Base-by-base conservation (phyloP, 306 rosid species). In the Cicer yamashitae region DNA sequence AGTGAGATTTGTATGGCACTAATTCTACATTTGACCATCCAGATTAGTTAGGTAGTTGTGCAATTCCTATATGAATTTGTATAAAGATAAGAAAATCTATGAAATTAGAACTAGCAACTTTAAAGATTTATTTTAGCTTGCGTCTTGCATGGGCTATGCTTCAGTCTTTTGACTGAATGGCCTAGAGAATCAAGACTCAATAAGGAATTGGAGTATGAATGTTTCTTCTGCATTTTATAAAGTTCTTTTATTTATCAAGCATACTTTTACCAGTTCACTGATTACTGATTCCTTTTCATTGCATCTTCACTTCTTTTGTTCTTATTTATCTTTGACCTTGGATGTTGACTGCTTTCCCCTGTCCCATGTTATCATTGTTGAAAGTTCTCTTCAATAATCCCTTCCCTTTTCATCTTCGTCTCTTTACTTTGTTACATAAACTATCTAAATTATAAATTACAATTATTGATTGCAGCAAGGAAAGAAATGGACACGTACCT, bases 401-500 rank as follows among this genome's bases (percentile, higher is more conserved):
- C 38, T 83, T 61, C 46, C 18, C 10, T 76, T 48, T 67, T 51
- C 50, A 37, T 66, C 79, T 76, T 50, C 51, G 65, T 39, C 43
- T 65, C 9, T 6, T 59, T 17, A 53, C 44, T 69, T 60, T 41
- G 43, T 67, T 52, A 70, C 44, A 39, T 66, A 48, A 39, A 8
- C 25, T 43, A 34, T 17, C 67, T 65, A 79, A 70, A 65, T 52
- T 63, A 57, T 51, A 59, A 20, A 59, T 53, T 72, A 56, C 71
- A 37, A 57, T 76, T 34, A 30, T 58, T 85, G 79, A 77, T 76
- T 73, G 88, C 91, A 94, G 98, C 88, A 88, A 87, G 67, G 98
- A 91, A 85, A 82, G 82, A 84, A 87, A 81, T 82, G 94, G 84
- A 14, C 98, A 94, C 79, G 8, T 94, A 79, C 98, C 97, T 70